Evolutionary conservation across 192 early-diverging fungal species (phyloP), one percentile per base, ranked within the genome.

Genomic region (Geranomyces michiganensis): DNA sequence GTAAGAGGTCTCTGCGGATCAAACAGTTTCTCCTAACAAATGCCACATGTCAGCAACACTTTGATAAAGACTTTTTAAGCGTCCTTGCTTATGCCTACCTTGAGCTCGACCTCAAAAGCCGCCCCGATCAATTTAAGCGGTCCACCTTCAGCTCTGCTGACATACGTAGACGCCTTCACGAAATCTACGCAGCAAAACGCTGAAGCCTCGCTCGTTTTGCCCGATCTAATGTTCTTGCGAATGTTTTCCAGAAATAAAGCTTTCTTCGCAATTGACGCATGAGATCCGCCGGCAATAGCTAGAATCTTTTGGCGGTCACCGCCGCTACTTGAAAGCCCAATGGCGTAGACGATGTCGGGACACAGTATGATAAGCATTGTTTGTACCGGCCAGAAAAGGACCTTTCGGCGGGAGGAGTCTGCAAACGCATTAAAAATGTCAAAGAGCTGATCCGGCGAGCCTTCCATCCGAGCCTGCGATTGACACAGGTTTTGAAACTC

Each of bases 331-430:
- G 43, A 22, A 15, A 68, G 71, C 64, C 81, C 82, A 55, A 85
- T 89, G 67, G 78, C 84, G 68, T 79, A 78, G 32, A 84, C 78
- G 59, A 91, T 81, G 69, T 98, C 96, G 0, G 96, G 96, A 72
- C 94, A 95, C 21, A 98, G 77, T 59, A 89, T 81, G 32, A 96
- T 78, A 14, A 98, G 84, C 87, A 94, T 86, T 0, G 90, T 91
- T 79, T 92, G 90, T 41, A 94, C 82, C 26, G 95, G 96, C 92
- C 94, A 96, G 65, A 91, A 91, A 6, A 90, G 80, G 31, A 88
- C 79, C 56, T 90, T 85, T 19, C 90, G 84, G 56, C 85, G 82
- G 13, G 82, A 65, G 33, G 84, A 82, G 48, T 91, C 83, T 26
- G 91, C 89, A 33, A 93, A 70, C 17, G 71, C 71, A 47, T 77